phyloP scores from a whole-genome alignment of 2,329 filamentous ascomycete genomes.

The Stachybotrys chlorohalonatus region DNA sequence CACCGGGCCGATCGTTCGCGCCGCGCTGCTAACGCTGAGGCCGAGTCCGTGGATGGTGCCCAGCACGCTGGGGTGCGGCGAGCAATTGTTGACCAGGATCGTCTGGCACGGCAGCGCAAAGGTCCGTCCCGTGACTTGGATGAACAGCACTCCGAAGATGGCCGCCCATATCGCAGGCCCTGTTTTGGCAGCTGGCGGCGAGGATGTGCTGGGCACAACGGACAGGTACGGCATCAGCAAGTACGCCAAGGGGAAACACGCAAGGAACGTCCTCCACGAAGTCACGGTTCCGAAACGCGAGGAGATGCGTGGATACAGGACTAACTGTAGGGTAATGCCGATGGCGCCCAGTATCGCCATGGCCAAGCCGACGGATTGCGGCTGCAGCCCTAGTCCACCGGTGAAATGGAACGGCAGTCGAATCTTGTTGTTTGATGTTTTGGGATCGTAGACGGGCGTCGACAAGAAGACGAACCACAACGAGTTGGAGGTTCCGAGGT shows the following conservation, averaged over 20 bases:
- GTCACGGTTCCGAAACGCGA: slow-evolving; percentile 56
- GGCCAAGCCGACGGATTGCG: slow-evolving; percentile 63
- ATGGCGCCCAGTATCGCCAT: slow-evolving; percentile 69
- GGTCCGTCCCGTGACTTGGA: slow-evolving; percentile 59
- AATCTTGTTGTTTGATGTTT: slow-evolving; percentile 18
- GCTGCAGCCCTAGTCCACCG: slow-evolving; percentile 66
- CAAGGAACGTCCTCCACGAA: slow-evolving; percentile 59
- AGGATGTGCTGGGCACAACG: slow-evolving; percentile 48
- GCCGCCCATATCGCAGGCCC: slow-evolving; percentile 54
- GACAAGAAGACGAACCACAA: slow-evolving; percentile 72
- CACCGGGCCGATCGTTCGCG: slow-evolving; percentile 51
- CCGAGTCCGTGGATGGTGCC: slow-evolving; percentile 41
- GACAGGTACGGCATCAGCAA: slow-evolving; percentile 61
- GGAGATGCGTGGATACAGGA: slow-evolving; percentile 62
- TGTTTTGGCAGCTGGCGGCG: slow-evolving; percentile 40
- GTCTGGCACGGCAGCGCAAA: slow-evolving; percentile 43
- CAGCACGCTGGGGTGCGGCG: slow-evolving; percentile 36
- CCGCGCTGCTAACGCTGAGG: slow-evolving; percentile 49
- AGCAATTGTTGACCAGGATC: slow-evolving; percentile 39
- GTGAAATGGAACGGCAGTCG: slow-evolving; percentile 54
- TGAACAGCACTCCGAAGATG: slow-evolving; percentile 50
- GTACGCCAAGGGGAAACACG: slow-evolving; percentile 64
- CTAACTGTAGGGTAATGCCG: slow-evolving; percentile 53
- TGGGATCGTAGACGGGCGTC: slow-evolving; percentile 50
- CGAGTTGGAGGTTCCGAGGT: slow-evolving; percentile 67